phyloP scores from a whole-genome alignment of 371 early-diverging fungal genomes.

The Quaeritorhiza haematococci region DNA sequence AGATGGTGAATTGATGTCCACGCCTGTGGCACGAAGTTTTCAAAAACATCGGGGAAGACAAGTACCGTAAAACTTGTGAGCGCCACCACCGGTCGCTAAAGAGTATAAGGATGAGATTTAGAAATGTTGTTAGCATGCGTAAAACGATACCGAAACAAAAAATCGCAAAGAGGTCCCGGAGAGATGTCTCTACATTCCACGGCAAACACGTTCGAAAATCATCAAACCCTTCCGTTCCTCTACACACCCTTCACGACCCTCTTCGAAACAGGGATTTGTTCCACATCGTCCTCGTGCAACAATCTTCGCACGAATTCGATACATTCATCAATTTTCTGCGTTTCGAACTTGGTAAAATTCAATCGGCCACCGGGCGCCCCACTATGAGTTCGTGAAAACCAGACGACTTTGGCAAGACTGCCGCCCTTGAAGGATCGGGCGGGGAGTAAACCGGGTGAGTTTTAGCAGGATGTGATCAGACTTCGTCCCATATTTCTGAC shows the following conservation, averaged over 20 bases:
- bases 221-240: background rate
- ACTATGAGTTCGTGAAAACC: constrained; percentile 50
- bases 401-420: constrained; percentile 90
- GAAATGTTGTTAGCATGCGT: constrained; percentile 28
- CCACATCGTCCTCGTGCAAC: constrained; percentile 47
- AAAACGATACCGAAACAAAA: too few relatives aligned
- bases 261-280: constrained; percentile 20
- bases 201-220: too few relatives aligned
- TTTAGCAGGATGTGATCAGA: too few relatives aligned
- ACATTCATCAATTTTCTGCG: constrained; percentile 83
- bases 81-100: constrained; percentile 86
- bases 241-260: constrained; percentile 29
- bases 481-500: background rate
- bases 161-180: background rate
- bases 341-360: constrained; percentile 91
- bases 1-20: background rate
- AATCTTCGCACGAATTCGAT: constrained; percentile 74
- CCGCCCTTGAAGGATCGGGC: constrained; percentile 70
- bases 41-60: background rate
- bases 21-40: background rate
- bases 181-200: background rate
- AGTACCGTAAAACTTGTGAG: constrained; percentile 54
- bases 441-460: too few relatives aligned
- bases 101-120: constrained; percentile 20
- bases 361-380: constrained; percentile 73